phyloP scores from a whole-genome alignment of 805 yeast genomes.

The Wickerhamomyces bisporus region DNA sequence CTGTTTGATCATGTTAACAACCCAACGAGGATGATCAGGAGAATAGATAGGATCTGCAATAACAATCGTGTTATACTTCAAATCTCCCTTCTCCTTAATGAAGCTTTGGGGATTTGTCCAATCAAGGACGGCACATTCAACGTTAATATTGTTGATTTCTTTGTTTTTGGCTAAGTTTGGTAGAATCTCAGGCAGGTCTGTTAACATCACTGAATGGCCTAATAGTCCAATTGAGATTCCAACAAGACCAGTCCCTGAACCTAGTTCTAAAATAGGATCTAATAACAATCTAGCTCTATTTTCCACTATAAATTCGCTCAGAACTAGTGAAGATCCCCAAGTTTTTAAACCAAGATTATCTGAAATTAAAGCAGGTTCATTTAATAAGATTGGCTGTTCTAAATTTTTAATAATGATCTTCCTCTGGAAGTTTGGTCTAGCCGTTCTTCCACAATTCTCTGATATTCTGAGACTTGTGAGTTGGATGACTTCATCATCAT shows the following conservation, averaged over 20 bases:
- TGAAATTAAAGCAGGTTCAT: conserved; percentile 81
- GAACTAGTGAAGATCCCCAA: conserved; percentile 86
- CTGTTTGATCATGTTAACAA: conserved; percentile 50
- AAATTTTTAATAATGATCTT: conserved; percentile 44
- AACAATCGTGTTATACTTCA: conserved; percentile 53
- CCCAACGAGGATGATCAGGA: conserved; percentile 70
- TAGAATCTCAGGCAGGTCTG: conserved; percentile 78
- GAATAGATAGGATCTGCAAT: conserved; percentile 90
- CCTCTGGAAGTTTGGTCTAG: conserved; percentile 67
- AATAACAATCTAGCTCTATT: conserved; percentile 18
- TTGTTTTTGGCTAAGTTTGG: conserved; percentile 62
- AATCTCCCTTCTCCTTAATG: conserved; percentile 23
- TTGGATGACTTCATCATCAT: conserved; percentile 39
- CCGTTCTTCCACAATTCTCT: conserved; percentile 80
- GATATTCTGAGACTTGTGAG: conserved; percentile 63
- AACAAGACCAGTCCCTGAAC: conserved; percentile 91
- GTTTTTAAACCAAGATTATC: conserved; percentile 91
- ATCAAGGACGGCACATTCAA: conserved; percentile 53
- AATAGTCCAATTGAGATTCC: conserved; percentile 64
- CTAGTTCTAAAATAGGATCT: conserved; percentile 59
- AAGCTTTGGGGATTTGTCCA: conserved; percentile 64
- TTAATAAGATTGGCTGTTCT: conserved; percentile 30
- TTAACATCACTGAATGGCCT: conserved; percentile 42
- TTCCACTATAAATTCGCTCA: conserved; percentile 50
- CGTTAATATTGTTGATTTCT: conserved; percentile 40